Conservation (phyloP, 176 grass and related monocot species). For the Otatea glauca region DNA sequence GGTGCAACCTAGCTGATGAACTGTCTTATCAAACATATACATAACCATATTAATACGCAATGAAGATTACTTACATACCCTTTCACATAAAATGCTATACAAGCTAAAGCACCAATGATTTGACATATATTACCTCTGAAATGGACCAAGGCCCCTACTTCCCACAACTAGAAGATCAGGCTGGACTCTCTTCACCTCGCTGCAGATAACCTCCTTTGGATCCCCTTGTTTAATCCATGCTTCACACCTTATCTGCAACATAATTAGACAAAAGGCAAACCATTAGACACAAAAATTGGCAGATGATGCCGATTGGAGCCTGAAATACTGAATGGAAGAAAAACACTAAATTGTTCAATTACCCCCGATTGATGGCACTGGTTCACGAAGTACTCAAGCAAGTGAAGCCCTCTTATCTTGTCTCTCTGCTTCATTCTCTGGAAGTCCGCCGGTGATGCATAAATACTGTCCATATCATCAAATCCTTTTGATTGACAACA, state of each 20-base stretch:
- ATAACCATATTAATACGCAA: slow-evolving; percentile 1
- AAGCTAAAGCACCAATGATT: not conserved
- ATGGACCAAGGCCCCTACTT: slow-evolving; percentile 85
- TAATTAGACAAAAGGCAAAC: slow-evolving; percentile 26
- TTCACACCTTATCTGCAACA: slow-evolving; percentile 78
- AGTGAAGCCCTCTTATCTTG: slow-evolving; percentile 88
- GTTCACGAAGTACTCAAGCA: slow-evolving; percentile 91
- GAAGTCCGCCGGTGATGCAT: slow-evolving; percentile 90
- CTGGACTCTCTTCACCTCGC: slow-evolving; percentile 76
- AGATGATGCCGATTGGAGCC: not conserved
- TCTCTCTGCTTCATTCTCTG: slow-evolving; percentile 70
- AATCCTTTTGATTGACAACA: slow-evolving; percentile 66
- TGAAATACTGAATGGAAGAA: slow-evolving; percentile 44
- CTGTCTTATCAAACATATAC: not conserved
- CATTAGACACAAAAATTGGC: slow-evolving; percentile 12
- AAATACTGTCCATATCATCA: slow-evolving; percentile 95
- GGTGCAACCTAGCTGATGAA: slow-evolving; percentile 20
- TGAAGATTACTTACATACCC: not conserved
- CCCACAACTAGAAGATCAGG: slow-evolving; percentile 92
- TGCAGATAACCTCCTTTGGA: slow-evolving; percentile 91
- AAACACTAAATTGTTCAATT: slow-evolving; percentile 37
- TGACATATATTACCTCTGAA: slow-evolving; percentile 78
- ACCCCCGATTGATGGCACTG: slow-evolving; percentile 84
- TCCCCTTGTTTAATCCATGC: slow-evolving; percentile 80
- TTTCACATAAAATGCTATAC: not conserved